Percentiles rank a stretch among this genome's conserved stretches.
Conservation (phyloP, 768 basidiomycete species). For the Boletus eberwhitei region DNA sequence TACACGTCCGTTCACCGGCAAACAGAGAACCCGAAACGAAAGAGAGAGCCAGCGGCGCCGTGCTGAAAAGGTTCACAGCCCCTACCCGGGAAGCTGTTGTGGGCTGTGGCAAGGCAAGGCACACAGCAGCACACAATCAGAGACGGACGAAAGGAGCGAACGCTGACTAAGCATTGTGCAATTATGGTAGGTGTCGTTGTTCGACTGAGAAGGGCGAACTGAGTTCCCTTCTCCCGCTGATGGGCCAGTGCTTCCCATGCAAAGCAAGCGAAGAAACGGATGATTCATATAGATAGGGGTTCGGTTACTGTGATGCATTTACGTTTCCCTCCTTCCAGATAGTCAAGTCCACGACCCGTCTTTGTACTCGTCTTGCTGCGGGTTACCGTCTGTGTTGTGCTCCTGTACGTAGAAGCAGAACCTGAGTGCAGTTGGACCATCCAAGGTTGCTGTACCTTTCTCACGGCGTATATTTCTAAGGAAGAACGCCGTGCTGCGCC, state of each 20-base stretch:
- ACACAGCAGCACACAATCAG: background rate
- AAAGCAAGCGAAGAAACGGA: constrained; percentile 5
- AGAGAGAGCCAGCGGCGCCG: background rate
- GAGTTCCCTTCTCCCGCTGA: background rate
- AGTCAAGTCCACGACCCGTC: background rate
- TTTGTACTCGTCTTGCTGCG: background rate
- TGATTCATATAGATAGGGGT: constrained; percentile 14
- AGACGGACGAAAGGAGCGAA: constrained; percentile 2
- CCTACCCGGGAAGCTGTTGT: background rate
- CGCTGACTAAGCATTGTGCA: background rate
- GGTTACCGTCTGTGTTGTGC: background rate
- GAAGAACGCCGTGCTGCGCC: background rate
- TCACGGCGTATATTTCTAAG: background rate
- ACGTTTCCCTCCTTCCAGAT: background rate
- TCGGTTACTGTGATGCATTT: constrained; percentile 6
- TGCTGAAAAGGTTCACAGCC: constrained; percentile 8
- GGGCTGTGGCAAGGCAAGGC: background rate
- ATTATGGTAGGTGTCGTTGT: background rate
- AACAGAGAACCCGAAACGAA: constrained; percentile 18
- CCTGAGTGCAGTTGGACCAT: background rate
- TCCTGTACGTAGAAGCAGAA: constrained; percentile 4
- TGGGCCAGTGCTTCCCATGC: background rate
- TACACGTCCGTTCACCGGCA: constrained; percentile 11
- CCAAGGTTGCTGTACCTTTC: background rate
- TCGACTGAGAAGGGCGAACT: background rate